Evolutionary conservation across 768 basidiomycete species (phyloP), one percentile per base, ranked within the genome.

Genomic region (Boletus huronensis): DNA sequence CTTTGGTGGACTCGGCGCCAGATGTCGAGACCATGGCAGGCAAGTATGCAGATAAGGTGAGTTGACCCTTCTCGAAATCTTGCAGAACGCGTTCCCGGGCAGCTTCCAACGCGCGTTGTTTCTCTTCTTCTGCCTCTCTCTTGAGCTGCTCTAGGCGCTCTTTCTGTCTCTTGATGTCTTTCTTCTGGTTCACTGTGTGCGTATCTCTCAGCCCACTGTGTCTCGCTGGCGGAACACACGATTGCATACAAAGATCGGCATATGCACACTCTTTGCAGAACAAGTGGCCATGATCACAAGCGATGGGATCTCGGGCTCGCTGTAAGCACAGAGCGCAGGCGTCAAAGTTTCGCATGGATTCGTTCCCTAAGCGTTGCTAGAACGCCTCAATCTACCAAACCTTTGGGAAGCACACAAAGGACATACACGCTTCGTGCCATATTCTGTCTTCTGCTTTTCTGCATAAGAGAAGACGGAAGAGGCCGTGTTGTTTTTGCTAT

Each of bases 221-320:
- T 31, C 44, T 38, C 52, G 25, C 58, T 50, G 50, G 51, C 13
- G 16, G 48, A 51, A 39, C 32, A 52, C 8, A 36, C n/a, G 32
- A 48, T 43, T 28, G 21, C 87, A 68, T 74, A 90, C 89, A 69
- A 28, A 96, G 82, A 65, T 95, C 91, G 2, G 87, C 83, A 55
- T 94, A 84, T 25, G 88, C 87, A 64, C 97, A 98, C 73, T 98
- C 96, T 67, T 89, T 92, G 79, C 97, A 99, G 70, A 93, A 98
- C 23, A 98, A 61, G 71, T 98, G 97, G 0, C 97, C 97, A 48
- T 90, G 81, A 21, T 74, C 62, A 64, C 97, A 98, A 11, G 87
- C 82, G 32, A 95, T 76, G 0, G 96, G 93, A 48, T 93, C 88
- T 45, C 90, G 76, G 6, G 91, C 94, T 39, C 81, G 79, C 50